Base-by-base conservation (phyloP, 2,329 filamentous ascomycete genomes). In the Penicillium sp. region DNA sequence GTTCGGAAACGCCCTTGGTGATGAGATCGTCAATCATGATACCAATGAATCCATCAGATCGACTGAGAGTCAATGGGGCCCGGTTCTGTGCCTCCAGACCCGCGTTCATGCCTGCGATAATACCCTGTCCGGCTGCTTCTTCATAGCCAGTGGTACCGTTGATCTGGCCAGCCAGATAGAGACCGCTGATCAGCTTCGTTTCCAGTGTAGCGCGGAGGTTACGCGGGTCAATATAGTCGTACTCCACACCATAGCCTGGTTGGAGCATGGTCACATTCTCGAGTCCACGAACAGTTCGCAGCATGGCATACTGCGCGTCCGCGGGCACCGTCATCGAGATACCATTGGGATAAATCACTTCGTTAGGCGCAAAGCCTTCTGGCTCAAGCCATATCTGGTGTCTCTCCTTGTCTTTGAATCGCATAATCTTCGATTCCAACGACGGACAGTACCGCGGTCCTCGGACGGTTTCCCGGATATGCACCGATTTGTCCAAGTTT, bases 91-190 rank as follows among this genome's bases (percentile, higher is more conserved):
- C 84, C 1, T 86, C 81, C n/a, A 94, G 82, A 2, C 93, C 94
- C 1, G 94, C 94, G 67, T 99, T 99, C 65, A 93, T 92, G 29
- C 94, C 94, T 0, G 94, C 94, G 13, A 99, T 77, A 43, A 99
- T 81, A 9, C 94, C 94, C 71, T 99, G 94, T 0, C 89, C 93
- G 0, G 94, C 91, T 9, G 94, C 94, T 77, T 99, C 94, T 75
- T 99, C 94, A 70, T 99, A 99, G 3, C 94, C 94, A 0, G 94
- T 99, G 0, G 94, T 99, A 42, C 94, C 94, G 71, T 99, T 99
- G 72, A 99, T 96, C 70, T 99, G 94, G 4, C 94, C 94, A 0
- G 94, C 94, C 29, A 99, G 81, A 74, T 89, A 99, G 12, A 99
- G 82, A 1, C 94, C 94, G 7, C 79, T 79, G 57, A 99, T 96